A percentile compares a stretch with the other conserved stretches of the same genome.
phyloP scores from a whole-genome alignment of 306 rosid genomes.

The Vigna unguiculata region DNA sequence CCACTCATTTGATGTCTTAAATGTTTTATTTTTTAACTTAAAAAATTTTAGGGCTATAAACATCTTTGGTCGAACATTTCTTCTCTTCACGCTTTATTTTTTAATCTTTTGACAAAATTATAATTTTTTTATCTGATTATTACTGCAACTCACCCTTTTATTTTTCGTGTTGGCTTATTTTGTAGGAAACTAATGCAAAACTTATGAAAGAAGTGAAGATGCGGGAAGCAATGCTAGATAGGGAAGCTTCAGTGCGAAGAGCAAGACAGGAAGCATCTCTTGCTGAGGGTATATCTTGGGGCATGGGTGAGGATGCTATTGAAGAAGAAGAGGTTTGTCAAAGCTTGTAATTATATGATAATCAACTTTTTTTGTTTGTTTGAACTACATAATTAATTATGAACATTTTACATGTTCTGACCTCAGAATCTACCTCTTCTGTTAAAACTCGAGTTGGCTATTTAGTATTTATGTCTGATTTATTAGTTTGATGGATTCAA shows the following conservation, averaged over 20 bases:
- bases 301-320: slow-evolving; percentile 97
- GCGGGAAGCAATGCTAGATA: slow-evolving; percentile 69
- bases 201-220: slow-evolving; percentile 64
- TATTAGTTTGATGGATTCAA: slow-evolving; percentile 40
- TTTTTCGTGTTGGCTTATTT: slow-evolving; percentile 26
- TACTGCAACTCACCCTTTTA: background rate
- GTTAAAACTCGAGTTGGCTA: slow-evolving; percentile 28
- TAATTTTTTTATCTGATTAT: slow-evolving; percentile 9
- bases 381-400: slow-evolving; percentile 29
- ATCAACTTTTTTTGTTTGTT: slow-evolving; percentile 2
- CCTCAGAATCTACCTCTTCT: slow-evolving; percentile 34
- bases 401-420: slow-evolving; percentile 17
- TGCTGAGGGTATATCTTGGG: slow-evolving; percentile 96
- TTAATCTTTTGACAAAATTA: background rate
- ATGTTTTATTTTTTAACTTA: no score
- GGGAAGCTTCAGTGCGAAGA: slow-evolving; percentile 92
- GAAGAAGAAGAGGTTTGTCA: slow-evolving; percentile 88
- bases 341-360: slow-evolving; percentile 36
- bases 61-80: background rate
- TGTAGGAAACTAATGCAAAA: slow-evolving; percentile 75
- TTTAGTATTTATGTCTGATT: slow-evolving; percentile 36
- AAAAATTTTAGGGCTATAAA: no score
- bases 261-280: slow-evolving; percentile 79
- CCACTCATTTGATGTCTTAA: no score
- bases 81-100: background rate